Conservation (phyloP, 2,329 filamentous ascomycete species). For the Trichophyton verrucosum region DNA sequence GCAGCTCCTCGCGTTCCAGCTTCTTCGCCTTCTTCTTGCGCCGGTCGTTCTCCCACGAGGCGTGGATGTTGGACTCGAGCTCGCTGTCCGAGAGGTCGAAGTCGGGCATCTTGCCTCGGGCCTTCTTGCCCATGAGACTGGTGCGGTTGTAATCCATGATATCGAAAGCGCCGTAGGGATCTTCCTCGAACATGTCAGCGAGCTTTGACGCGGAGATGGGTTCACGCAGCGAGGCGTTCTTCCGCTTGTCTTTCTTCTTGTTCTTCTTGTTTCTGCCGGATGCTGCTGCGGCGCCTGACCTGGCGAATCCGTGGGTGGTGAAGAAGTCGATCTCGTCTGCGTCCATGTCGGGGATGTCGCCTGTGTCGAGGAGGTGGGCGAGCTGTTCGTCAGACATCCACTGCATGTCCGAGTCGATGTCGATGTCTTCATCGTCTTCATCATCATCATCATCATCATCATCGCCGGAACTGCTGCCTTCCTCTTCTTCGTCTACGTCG, state of each 20-base stretch:
- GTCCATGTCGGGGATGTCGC: constrained; percentile 51
- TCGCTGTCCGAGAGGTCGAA: constrained; percentile 55
- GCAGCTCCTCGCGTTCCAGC: constrained; percentile 55
- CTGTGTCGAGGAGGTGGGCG: constrained; percentile 48
- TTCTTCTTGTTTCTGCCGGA: background rate
- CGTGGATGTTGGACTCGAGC: constrained; percentile 47
- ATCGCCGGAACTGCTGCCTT: background rate
- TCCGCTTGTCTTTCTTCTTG: background rate
- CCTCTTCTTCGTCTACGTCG: background rate
- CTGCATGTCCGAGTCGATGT: constrained; percentile 22
- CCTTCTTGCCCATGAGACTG: constrained; percentile 53
- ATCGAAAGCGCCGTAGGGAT: constrained; percentile 60
- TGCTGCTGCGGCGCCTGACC: background rate
- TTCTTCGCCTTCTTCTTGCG: constrained; percentile 60
- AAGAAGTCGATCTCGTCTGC: constrained; percentile 48
- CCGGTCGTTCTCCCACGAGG: constrained; percentile 54
- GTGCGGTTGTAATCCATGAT: constrained; percentile 71
- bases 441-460: constrained; percentile 21
- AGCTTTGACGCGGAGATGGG: constrained; percentile 39
- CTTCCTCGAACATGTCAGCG: constrained; percentile 46
- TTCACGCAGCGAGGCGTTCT: background rate
- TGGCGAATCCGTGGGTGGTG: constrained; percentile 19
- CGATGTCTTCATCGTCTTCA: constrained; percentile 20
- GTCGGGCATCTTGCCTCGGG: constrained; percentile 45
- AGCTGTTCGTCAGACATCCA: constrained; percentile 48